Percentiles rank a stretch among this genome's conserved stretches.
phyloP scores from a whole-genome alignment of 768 basidiomycete genomes.

The Pleurotus giganteus region DNA sequence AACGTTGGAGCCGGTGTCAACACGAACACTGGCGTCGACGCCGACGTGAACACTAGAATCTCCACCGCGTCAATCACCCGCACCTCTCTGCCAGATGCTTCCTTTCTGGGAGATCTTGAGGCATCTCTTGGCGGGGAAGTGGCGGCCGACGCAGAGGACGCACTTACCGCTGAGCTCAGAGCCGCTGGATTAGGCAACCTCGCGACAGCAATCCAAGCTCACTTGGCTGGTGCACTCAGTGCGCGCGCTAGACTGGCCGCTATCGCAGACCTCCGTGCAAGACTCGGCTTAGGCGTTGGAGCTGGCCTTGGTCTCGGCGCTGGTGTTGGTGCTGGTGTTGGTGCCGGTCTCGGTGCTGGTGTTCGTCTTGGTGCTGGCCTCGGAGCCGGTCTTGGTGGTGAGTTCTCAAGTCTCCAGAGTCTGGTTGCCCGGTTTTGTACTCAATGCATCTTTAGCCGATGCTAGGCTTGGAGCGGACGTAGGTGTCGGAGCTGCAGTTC shows the following conservation, averaged over 20 bases:
- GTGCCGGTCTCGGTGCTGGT: conserved; percentile 1
- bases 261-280: neutral
- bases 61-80: neutral
- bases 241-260: neutral
- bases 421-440: too few species aligned
- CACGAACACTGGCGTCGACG: neutral
- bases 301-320: neutral
- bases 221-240: neutral
- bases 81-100: neutral
- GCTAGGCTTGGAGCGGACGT: neutral
- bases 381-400: neutral
- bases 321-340: neutral
- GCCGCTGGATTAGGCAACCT: neutral
- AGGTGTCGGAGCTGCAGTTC: neutral
- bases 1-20: neutral
- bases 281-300: neutral
- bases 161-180: neutral
- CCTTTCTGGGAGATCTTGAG: neutral
- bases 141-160: neutral
- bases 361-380: too few species aligned
- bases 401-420: too few species aligned
- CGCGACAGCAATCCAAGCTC: neutral
- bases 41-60: neutral
- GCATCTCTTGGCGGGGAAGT: neutral
- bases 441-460: too few species aligned